Conservation (phyloP, 78 protist genomes). For the Polysphondylium violaceum region DNA sequence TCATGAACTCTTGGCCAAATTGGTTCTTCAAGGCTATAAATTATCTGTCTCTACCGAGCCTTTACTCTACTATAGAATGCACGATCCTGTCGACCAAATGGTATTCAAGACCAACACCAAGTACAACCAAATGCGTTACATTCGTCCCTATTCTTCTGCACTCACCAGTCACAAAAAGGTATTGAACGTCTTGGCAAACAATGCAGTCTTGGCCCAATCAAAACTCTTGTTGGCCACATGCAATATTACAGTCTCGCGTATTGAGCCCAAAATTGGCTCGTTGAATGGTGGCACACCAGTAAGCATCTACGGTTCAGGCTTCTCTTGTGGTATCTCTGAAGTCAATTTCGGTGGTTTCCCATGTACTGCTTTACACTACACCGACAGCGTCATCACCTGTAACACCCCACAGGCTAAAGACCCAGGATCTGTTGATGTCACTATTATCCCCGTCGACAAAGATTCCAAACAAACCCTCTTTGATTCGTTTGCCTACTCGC, state of each 20-base stretch:
- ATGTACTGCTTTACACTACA: neutral
- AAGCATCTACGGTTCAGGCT: slow-evolving; percentile 43
- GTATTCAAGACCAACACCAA: slow-evolving; percentile 38
- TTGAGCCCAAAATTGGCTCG: slow-evolving; percentile 35
- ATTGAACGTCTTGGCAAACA: slow-evolving; percentile 38
- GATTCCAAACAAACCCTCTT: neutral
- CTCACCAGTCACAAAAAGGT: slow-evolving; percentile 17
- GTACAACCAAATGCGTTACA: slow-evolving; percentile 76
- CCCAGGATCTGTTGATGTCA: slow-evolving; percentile 9
- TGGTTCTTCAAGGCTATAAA: slow-evolving; percentile 17
- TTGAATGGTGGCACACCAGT: slow-evolving; percentile 20
- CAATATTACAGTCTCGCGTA: slow-evolving; percentile 12
- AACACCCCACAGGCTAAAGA: neutral
- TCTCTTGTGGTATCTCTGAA: neutral
- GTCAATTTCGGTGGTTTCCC: slow-evolving; percentile 9
- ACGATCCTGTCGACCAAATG: slow-evolving; percentile 46
- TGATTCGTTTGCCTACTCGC: neutral
- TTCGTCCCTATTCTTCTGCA: slow-evolving; percentile 37
- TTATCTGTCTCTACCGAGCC: slow-evolving; percentile 50
- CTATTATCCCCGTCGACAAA: neutral
- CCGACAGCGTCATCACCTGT: neutral
- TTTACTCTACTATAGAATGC: slow-evolving; percentile 56
- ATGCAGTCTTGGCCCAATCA: neutral
- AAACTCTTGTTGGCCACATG: neutral
- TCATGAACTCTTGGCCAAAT: slow-evolving; percentile 58